Evolutionary conservation across 176 grass and related monocot genomes (phyloP), one percentile per base, ranked within the genome.

Genomic region (Phoenix roebelenii): DNA sequence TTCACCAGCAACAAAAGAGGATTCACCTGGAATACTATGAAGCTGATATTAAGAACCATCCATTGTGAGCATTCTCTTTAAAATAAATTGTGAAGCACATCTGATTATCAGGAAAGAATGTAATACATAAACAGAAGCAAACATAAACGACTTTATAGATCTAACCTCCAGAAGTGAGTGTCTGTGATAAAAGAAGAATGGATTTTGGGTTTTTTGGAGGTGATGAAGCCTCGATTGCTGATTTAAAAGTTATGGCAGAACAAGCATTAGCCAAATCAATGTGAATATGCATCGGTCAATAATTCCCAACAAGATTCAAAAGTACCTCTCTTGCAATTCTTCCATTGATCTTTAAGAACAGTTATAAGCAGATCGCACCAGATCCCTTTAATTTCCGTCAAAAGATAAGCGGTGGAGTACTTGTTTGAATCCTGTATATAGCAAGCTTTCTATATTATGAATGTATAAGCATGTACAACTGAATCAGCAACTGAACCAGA

Each of bases 151-250:
- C 6, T 7, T 51, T 63, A 3, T 16, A 54, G 22, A 82, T 51
- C 83, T 98, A 49, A 93, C 94, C 94, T 89, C 50, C 77, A 73
- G 63, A 61, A 63, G 63, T 74, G 67, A n/a, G 71, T n/a, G 50
- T 70, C 54, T 69, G 59, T 67, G 75, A 57, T 26, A 79, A 71
- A 61, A 85, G 75, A 60, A 93, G 72, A 71, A 85, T 78, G 60
- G 82, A 93, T 72, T 81, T 98, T 32, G 88, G 80, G 57, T 79
- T 82, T 89, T 85, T 93, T 22, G 88, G 88, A 71, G 88, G 94
- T 74, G 94, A 93, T 54, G 88, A 80, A 61, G 85, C 76, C 66
- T 98, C 94, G 71, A 98, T 87, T 80, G 88, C 94, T 98, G 76
- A 61, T 44, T 58, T 57, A 22, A 76, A 68, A 78, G 72, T 63